Evolutionary conservation across 2,329 filamentous ascomycete genomes (phyloP), one percentile per base, ranked within the genome.

Genomic region (Huntiella omanensis): DNA sequence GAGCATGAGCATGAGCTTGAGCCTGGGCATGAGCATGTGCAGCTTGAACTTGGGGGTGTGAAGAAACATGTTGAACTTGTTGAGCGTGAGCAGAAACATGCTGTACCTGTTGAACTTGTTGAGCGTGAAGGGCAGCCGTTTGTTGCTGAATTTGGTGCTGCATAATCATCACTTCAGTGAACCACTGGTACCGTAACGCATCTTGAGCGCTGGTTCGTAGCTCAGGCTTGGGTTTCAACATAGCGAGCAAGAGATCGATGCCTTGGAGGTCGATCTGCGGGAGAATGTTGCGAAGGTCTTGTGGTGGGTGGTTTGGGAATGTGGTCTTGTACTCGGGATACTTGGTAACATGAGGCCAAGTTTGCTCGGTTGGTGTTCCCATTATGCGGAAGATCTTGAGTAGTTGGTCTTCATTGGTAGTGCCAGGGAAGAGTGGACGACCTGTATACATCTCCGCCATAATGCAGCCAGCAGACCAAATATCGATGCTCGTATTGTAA

Each of bases 381-480:
- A 98, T 98, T 51, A 98, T 80, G 50, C 91, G 77, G 72, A 98
- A 98, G 62, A 98, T 98, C 60, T 92, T 86, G 52, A 93, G 73
- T 44, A 96, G 78, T 62, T 98, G 91, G 59, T 98, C 91, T 62
- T 98, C 91, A 60, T 98, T 98, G 34, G 91, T 95, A 1, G 91
- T 98, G 49, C 91, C 91, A 0, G 91, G 91, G 66, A 98, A 98
- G 5, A 98, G 72, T 0, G 91, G 91, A 13, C 91, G 75, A 3
- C 91, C 91, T 0, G 88, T 95, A 62, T 92, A 96, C 86, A 98
- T 95, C 64, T 98, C 91, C 7, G 91, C 91, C 91, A 98, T 96
- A 68, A 98, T 98, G 62, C 91, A 98, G 48, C 91, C 91, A 5
- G 91, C 91, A 5, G 85, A 94, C 91, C 91, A 98, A 59, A 98